Evolutionary conservation across 139 green algal genomes (phyloP).

Genomic region (Coccomyxa sp.): DNA sequence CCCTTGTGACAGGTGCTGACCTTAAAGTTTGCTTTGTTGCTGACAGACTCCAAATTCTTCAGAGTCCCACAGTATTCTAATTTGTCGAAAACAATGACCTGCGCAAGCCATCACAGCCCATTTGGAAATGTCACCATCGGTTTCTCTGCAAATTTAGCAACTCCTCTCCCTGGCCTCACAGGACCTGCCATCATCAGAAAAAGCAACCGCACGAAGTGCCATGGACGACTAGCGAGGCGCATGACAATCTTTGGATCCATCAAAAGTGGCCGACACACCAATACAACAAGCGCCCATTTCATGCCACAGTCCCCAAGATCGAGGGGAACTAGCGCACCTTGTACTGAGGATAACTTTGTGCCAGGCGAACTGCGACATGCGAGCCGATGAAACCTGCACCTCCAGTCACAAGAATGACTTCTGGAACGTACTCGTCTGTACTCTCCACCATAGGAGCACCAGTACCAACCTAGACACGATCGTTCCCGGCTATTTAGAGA

Average conservation of each 20-base stretch:
- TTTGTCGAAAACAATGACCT: slow-evolving; percentile 92
- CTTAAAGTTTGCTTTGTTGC: slow-evolving; percentile 77
- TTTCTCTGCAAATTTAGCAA: not conserved
- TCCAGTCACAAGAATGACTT: slow-evolving; percentile 51
- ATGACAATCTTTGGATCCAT: no score
- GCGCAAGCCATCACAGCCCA: slow-evolving; percentile 1
- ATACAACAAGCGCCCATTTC: not conserved
- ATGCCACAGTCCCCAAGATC: not conserved
- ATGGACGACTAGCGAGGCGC: no score
- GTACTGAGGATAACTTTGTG: slow-evolving; percentile 77
- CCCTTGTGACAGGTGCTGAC: slow-evolving; percentile 15
- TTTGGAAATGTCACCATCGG: not conserved
- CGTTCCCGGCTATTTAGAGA: no score
- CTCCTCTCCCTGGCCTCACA: not conserved
- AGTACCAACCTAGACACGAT: no score
- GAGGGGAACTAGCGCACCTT: slow-evolving; percentile 56
- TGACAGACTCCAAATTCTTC: slow-evolving; percentile 68
- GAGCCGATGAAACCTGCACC: slow-evolving; percentile 93
- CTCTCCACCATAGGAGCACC: not conserved
- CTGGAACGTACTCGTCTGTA: not conserved
- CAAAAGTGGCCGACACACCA: no score
- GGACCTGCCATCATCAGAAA: not conserved
- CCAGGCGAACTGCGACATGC: slow-evolving; percentile 76
- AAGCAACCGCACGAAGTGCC: no score
- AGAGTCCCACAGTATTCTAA: slow-evolving; percentile 92